Evolutionary conservation across 2,329 filamentous ascomycete species (phyloP).

Genomic region (Lachnellula cervina): DNA sequence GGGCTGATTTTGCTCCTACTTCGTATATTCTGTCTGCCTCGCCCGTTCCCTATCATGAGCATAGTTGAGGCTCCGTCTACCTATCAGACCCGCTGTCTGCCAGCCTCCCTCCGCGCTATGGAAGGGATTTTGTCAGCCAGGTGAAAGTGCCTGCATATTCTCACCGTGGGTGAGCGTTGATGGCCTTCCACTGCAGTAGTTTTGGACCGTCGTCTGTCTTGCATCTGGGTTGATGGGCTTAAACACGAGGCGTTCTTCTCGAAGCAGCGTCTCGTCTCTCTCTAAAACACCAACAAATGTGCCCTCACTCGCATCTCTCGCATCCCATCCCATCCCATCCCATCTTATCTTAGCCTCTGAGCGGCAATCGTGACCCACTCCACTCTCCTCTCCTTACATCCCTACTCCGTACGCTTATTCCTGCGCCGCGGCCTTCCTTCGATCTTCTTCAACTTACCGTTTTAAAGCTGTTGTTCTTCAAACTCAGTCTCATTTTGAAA

Average conservation of each 20-base stretch:
- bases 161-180: neutral
- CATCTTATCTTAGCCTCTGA: conserved; percentile 16
- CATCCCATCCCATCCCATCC: neutral
- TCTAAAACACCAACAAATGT: neutral
- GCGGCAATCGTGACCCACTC: conserved; percentile 15
- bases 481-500: neutral
- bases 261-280: neutral
- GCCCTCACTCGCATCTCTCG: neutral
- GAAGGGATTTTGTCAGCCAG: neutral
- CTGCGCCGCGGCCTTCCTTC: neutral
- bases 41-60: neutral
- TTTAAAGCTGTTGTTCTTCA: neutral
- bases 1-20: neutral
- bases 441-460: neutral
- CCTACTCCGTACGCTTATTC: too few relatives aligned
- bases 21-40: neutral
- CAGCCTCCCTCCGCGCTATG: neutral
- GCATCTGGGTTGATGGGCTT: neutral
- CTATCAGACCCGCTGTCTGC: neutral
- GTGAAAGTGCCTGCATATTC: neutral
- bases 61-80: neutral
- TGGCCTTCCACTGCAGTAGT: neutral
- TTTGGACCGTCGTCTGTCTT: neutral
- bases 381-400: conserved; percentile 1
- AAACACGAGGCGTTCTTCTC: neutral